phyloP scores from a whole-genome alignment of 257 asterid species.

The Henckelia pumila region DNA sequence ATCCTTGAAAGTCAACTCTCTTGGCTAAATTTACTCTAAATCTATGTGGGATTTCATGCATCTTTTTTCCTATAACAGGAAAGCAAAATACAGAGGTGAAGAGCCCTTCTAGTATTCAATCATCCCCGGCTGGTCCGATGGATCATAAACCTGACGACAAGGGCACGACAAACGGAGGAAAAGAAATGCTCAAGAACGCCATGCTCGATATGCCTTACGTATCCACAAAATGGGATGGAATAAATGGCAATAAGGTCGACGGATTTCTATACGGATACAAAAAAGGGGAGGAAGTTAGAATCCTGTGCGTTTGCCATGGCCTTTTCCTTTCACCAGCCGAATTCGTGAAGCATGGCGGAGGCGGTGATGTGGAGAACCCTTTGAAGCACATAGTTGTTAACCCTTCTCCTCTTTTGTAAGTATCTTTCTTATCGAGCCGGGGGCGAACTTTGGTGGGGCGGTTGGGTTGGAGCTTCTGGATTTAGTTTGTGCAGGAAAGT shows the following conservation, averaged over 20 bases:
- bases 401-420: slow-evolving; percentile 47
- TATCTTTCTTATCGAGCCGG: background rate
- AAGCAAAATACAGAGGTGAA: slow-evolving; percentile 21
- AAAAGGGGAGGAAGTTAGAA: slow-evolving; percentile 73
- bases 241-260: slow-evolving; percentile 46
- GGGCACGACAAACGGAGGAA: slow-evolving; percentile 20
- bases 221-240: slow-evolving; percentile 49
- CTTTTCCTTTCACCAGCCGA: slow-evolving; percentile 70
- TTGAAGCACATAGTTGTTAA: slow-evolving; percentile 67
- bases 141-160: slow-evolving; percentile 15
- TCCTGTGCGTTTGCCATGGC: slow-evolving; percentile 87
- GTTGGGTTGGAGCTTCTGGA: background rate
- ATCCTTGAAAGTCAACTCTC: no score
- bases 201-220: slow-evolving; percentile 70
- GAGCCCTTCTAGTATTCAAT: slow-evolving; percentile 26
- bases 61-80: slow-evolving; percentile 18
- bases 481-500: background rate
- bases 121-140: slow-evolving; percentile 11
- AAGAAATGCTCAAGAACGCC: slow-evolving; percentile 27
- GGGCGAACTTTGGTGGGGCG: no score
- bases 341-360: slow-evolving; percentile 76
- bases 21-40: background rate
- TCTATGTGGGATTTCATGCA: slow-evolving; percentile 1
- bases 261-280: slow-evolving; percentile 66
- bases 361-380: slow-evolving; percentile 63